phyloP scores from a whole-genome alignment of 768 basidiomycete genomes.

The Grammothele lineata region DNA sequence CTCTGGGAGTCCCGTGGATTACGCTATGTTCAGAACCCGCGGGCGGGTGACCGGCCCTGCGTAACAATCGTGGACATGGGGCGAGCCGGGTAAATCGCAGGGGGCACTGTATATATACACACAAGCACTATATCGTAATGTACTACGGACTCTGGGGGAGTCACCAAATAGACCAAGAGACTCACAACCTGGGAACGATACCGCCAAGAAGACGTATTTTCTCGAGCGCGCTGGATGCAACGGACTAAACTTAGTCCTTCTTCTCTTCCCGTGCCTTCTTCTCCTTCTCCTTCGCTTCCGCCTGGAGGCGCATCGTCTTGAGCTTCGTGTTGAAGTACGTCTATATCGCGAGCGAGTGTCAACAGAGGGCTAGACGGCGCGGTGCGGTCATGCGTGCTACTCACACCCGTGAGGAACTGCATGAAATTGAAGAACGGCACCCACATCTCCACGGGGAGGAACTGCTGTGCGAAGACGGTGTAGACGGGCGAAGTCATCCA shows the following conservation, averaged over 20 bases:
- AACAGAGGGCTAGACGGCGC: no score
- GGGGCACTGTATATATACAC: slow-evolving; percentile 8
- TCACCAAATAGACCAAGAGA: background rate
- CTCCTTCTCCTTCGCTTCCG: slow-evolving; percentile 29
- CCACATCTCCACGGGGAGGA: slow-evolving; percentile 82
- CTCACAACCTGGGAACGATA: no score
- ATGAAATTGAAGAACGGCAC: slow-evolving; percentile 83
- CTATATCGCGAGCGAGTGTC: slow-evolving; percentile 32
- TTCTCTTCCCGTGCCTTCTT: slow-evolving; percentile 43
- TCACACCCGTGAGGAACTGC: slow-evolving; percentile 71
- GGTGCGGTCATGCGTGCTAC: slow-evolving; percentile 22
- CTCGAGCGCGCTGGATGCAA: no score
- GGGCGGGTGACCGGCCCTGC: slow-evolving; percentile 23
- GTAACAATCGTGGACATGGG: slow-evolving; percentile 32
- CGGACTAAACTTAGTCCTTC: slow-evolving; percentile 21
- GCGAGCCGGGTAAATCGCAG: slow-evolving; percentile 4
- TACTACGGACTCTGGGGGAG: slow-evolving; percentile 4
- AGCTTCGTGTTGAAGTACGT: slow-evolving; percentile 72
- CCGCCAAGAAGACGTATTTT: background rate
- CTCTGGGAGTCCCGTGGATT: slow-evolving; percentile 33
- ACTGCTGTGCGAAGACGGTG: slow-evolving; percentile 73
- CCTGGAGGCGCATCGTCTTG: slow-evolving; percentile 57
- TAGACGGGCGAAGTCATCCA: slow-evolving; percentile 79
- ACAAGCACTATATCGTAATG: slow-evolving; percentile 7
- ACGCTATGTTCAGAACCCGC: slow-evolving; percentile 37